A percentile compares a stretch with the other conserved stretches of the same genome.
Evolutionary conservation across 495 filamentous ascomycete species (phyloP).

Genomic region (Penicillium nucicola): DNA sequence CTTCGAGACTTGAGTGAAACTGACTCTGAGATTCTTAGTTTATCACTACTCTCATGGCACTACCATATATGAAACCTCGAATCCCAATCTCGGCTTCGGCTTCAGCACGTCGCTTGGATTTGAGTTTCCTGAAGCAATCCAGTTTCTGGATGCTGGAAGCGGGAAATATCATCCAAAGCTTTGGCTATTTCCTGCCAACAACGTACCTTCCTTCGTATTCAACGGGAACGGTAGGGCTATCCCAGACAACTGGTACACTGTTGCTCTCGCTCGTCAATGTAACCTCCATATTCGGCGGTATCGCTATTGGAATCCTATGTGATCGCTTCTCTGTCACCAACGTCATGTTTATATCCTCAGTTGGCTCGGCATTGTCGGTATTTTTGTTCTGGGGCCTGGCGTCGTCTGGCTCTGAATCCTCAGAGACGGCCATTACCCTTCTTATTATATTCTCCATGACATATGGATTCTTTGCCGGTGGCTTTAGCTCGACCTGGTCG

Average conservation of each 20-base stretch:
- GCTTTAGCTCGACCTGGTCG: conserved; percentile 58
- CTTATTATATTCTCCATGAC: conserved; percentile 64
- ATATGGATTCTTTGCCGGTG: conserved; percentile 69
- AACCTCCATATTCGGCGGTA: conserved; percentile 53
- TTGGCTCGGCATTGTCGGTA: conserved; percentile 56
- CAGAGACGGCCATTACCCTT: conserved; percentile 43
- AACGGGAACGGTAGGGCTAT: conserved; percentile 40
- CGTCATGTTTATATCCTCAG: conserved; percentile 55
- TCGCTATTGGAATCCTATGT: conserved; percentile 57
- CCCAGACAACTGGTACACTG: conserved; percentile 43
- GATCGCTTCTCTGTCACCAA: conserved; percentile 60
- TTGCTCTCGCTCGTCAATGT: conserved; percentile 57
- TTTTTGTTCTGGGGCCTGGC: conserved; percentile 67
- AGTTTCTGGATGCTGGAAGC: conserved; percentile 56
- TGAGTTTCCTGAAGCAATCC: conserved; percentile 43
- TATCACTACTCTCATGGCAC: conserved; percentile 49
- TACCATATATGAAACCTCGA: conserved; percentile 56
- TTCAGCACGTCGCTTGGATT: conserved; percentile 34
- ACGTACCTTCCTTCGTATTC: conserved; percentile 66
- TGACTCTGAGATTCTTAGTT: conserved; percentile 15
- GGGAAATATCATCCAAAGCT: conserved; percentile 58
- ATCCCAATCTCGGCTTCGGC: conserved; percentile 41
- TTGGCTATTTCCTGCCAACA: conserved; percentile 65
- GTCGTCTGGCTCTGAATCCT: conserved; percentile 20
- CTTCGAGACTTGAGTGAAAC: neutral